A percentile compares a stretch with the other conserved stretches of the same genome.
These are phyloP conservation scores for Ogataea degrootiae DNA, from an alignment of 805 yeast species.

Conservation along the genomic window DNA sequence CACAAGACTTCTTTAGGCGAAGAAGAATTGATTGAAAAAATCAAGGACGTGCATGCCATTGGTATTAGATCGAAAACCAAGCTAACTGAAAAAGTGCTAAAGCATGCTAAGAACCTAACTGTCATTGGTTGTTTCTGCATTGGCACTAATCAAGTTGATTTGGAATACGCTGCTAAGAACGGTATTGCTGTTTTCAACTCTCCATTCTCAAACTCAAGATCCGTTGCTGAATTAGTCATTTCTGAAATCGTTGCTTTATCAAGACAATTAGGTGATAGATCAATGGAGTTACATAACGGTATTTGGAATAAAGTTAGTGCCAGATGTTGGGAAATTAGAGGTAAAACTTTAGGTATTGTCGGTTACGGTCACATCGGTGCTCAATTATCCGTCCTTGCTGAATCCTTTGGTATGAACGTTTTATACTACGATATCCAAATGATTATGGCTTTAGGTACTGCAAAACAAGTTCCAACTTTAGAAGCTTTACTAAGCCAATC, in stretches of 20 bases:
- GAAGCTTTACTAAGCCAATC: conserved; percentile 75
- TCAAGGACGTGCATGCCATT: conserved; percentile 89
- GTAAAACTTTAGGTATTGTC: conserved; percentile 93
- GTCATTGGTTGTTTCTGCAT: conserved; percentile 98
- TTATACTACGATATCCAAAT: conserved; percentile 86
- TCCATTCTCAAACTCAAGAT: conserved; percentile 96
- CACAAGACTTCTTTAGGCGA: conserved; percentile 85
- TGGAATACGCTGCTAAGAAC: conserved; percentile 81
- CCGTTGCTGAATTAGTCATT: conserved; percentile 96
- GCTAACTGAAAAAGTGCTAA: conserved; percentile 71
- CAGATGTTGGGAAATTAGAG: conserved; percentile 98
- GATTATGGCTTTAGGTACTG: conserved; percentile 96
- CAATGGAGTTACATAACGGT: conserved; percentile 92
- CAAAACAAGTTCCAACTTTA: conserved; percentile 83
- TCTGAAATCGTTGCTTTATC: conserved; percentile 92
- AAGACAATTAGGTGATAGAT: conserved; percentile 95
- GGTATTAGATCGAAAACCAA: conserved; percentile 98
- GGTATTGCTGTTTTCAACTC: conserved; percentile 92
- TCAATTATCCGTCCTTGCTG: conserved; percentile 94
- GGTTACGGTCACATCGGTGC: conserved; percentile 99
- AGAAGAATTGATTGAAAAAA: conserved; percentile 91
- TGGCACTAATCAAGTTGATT: conserved; percentile 97
- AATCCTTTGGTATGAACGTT: conserved; percentile 96
- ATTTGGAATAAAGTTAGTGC: conserved; percentile 95
- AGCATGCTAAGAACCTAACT: conserved; percentile 84